Conservation (phyloP, 495 filamentous ascomycete genomes). For the Penicillium robsamsonii region DNA sequence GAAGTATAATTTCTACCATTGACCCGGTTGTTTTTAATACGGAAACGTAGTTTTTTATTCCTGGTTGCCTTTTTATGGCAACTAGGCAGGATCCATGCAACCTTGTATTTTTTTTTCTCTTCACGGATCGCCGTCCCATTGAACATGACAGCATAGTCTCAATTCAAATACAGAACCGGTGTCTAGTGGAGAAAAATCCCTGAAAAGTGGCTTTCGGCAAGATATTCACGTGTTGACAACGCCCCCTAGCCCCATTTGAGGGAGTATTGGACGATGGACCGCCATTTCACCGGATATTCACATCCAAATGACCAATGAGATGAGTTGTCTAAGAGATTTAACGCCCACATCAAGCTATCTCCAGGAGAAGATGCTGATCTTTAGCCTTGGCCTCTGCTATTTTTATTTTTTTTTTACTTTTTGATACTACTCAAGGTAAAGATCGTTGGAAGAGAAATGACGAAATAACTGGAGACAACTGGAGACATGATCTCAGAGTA, state of each 20-base stretch:
- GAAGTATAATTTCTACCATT: conserved; percentile 16
- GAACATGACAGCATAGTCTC: background rate
- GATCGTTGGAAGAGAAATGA: conserved; percentile 1
- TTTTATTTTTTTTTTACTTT: background rate
- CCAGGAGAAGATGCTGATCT: conserved; percentile 7
- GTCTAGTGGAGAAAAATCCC: conserved; percentile 5
- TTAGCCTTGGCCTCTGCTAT: background rate
- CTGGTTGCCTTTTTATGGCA: conserved; percentile 25
- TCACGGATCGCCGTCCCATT: conserved; percentile 5
- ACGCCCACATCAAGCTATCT: conserved; percentile 12
- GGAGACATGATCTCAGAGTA: conserved; percentile 8
- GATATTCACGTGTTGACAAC: conserved; percentile 19
- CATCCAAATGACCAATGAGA: background rate
- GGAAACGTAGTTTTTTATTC: conserved; percentile 4
- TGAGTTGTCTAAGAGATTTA: background rate
- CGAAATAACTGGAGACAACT: background rate
- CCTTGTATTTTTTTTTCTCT: background rate
- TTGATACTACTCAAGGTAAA: background rate
- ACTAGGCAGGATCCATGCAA: conserved; percentile 11
- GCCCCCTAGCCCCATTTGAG: conserved; percentile 8
- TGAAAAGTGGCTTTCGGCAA: conserved; percentile 16
- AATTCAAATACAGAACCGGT: background rate
- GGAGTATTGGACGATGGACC: conserved; percentile 15
- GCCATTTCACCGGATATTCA: conserved; percentile 1
- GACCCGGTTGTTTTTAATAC: conserved; percentile 13